A percentile compares a stretch with the other conserved stretches of the same genome.
Conservation (phyloP, 768 basidiomycete genomes). For the Peribolospora kevripleyi region DNA sequence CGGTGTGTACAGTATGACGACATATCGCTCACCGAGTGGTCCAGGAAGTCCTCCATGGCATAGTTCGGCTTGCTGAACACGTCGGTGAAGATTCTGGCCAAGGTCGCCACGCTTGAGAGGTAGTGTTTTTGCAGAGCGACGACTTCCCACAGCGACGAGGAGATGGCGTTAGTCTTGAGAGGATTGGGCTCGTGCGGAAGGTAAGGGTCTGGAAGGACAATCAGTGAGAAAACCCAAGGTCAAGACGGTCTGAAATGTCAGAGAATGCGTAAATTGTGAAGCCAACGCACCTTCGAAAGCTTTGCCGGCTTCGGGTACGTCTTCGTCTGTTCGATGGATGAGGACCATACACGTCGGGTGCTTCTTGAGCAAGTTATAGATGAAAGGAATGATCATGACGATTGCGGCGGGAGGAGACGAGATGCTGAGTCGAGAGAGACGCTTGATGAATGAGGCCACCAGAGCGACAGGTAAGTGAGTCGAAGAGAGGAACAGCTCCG, state of each 20-base stretch:
- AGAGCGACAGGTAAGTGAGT: constrained; percentile 71
- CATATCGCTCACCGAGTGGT: constrained; percentile 34
- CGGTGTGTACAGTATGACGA: too few species aligned
- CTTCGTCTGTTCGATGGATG: constrained; percentile 40
- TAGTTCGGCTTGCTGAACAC: constrained; percentile 81
- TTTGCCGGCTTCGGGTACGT: neutral
- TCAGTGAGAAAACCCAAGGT: neutral
- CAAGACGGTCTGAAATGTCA: neutral
- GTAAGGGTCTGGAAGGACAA: constrained; percentile 37
- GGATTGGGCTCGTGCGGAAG: constrained; percentile 42
- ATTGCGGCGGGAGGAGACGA: constrained; percentile 71
- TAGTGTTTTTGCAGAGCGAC: constrained; percentile 57
- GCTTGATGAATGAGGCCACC: constrained; percentile 87
- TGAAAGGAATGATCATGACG: constrained; percentile 72
- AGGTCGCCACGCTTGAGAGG: constrained; percentile 58
- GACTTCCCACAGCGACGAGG: constrained; percentile 85
- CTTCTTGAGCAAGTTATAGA: constrained; percentile 75
- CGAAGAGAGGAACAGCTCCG: constrained; percentile 73
- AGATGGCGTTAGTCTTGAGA: constrained; percentile 47
- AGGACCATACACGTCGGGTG: constrained; percentile 81
- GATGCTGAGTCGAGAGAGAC: constrained; percentile 59
- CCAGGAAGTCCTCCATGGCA: constrained; percentile 81
- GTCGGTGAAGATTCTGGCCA: constrained; percentile 64
- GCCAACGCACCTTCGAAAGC: constrained; percentile 7
- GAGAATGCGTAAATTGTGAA: neutral